Conservation (phyloP, 192 early-diverging fungal genomes). For the Diversispora eburnea region DNA sequence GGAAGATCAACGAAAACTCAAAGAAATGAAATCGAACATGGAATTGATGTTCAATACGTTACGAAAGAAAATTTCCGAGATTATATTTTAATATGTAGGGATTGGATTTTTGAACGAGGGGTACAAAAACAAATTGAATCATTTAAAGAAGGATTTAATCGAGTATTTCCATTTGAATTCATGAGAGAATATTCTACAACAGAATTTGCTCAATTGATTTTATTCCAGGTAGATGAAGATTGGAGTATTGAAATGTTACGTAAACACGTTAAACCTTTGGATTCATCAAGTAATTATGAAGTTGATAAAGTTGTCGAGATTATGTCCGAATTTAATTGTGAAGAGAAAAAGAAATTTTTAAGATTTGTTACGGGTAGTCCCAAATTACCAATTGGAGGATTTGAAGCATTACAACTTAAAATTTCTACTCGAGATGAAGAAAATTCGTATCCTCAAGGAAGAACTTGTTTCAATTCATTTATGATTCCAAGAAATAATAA, state of each 20-base stretch:
- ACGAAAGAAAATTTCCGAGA: background rate
- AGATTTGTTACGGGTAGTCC: slow-evolving; percentile 88
- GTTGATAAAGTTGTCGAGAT: slow-evolving; percentile 64
- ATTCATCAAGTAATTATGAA: slow-evolving; percentile 68
- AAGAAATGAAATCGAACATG: background rate
- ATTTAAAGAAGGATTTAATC: slow-evolving; percentile 78
- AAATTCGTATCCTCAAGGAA: background rate
- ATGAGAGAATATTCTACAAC: slow-evolving; percentile 65
- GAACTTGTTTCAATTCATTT: background rate
- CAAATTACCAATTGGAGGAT: slow-evolving; percentile 80
- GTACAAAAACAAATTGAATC: slow-evolving; percentile 69
- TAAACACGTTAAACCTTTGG: slow-evolving; percentile 65
- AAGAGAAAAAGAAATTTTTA: slow-evolving; percentile 73
- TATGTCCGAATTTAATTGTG: slow-evolving; percentile 59
- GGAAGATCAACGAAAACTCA: background rate
- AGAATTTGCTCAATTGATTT: slow-evolving; percentile 71
- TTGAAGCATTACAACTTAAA: background rate
- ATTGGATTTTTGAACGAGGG: slow-evolving; percentile 32
- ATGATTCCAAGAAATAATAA: background rate
- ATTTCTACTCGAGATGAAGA: background rate
- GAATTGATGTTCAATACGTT: background rate
- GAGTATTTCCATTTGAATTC: slow-evolving; percentile 69
- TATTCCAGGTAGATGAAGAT: slow-evolving; percentile 60
- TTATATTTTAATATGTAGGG: background rate
- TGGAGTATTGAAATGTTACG: slow-evolving; percentile 60